Conservation (phyloP, 352 stramenopile species). For the Halophytophthora polymorphica region DNA sequence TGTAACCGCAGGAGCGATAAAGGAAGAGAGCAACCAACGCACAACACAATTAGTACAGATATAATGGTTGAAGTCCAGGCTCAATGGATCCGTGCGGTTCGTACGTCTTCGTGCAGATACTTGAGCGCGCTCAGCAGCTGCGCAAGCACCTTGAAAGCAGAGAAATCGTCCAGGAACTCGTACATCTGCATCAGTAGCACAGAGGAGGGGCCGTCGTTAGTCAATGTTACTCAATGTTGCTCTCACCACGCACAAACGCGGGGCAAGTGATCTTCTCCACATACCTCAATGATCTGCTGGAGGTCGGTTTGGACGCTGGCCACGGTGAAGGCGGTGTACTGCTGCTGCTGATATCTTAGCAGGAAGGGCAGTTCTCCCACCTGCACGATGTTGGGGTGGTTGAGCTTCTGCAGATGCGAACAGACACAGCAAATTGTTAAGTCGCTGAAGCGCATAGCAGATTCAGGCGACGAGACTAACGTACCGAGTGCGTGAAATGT, state of each 20-base stretch:
- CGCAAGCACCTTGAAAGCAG: conserved; percentile 57
- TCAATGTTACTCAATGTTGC: neutral
- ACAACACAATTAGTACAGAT: neutral
- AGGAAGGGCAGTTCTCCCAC: conserved; percentile 56
- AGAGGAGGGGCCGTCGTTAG: conserved; percentile 2
- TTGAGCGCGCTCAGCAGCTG: conserved; percentile 63
- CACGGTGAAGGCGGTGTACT: conserved; percentile 78
- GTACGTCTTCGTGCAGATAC: conserved; percentile 74
- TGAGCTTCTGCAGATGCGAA: conserved; percentile 41
- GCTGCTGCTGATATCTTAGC: conserved; percentile 64
- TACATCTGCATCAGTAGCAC: conserved; percentile 34
- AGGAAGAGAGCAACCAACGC: conserved; percentile 1
- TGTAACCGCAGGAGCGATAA: conserved; percentile 12
- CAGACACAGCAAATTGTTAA: conserved; percentile 4
- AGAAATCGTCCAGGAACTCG: conserved; percentile 56
- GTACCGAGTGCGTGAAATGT: conserved; percentile 69
- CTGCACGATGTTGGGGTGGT: conserved; percentile 63
- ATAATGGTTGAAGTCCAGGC: neutral
- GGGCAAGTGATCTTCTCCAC: neutral
- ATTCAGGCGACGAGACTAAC: conserved; percentile 2
- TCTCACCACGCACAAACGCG: neutral
- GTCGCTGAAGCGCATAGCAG: neutral
- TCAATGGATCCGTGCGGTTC: conserved; percentile 2
- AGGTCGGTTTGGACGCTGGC: conserved; percentile 68
- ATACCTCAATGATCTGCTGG: conserved; percentile 71